A percentile compares a stretch with the other conserved stretches of the same genome.
Conservation (phyloP, 2,329 filamentous ascomycete genomes). For the Aspergillus proliferans region DNA sequence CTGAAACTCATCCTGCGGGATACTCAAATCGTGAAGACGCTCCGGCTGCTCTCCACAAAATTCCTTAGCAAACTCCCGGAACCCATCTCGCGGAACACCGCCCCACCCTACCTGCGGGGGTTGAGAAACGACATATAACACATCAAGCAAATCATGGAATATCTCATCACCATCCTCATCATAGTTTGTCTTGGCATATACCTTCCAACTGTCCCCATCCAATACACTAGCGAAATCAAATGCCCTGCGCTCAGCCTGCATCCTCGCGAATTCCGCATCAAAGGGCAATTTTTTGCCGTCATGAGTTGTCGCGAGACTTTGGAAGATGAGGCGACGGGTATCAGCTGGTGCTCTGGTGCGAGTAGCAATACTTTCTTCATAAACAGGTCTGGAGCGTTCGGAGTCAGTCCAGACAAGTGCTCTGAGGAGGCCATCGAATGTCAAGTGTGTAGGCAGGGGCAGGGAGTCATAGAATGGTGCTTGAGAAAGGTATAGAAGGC, state of each 20-base stretch:
- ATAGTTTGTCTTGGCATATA: neutral
- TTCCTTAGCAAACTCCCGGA: neutral
- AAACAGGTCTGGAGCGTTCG: neutral
- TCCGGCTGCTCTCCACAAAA: neutral
- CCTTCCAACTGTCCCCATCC: neutral
- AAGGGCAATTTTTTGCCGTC: neutral
- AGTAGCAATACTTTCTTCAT: neutral
- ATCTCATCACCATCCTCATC: neutral
- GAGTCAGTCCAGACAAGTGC: neutral
- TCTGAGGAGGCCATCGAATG: neutral
- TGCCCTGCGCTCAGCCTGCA: neutral
- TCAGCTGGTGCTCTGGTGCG: neutral
- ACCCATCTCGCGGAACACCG: neutral
- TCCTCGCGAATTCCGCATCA: neutral
- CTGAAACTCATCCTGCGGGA: neutral
- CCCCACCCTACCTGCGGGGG: neutral
- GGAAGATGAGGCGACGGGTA: neutral
- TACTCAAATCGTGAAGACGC: neutral
- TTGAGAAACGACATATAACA: neutral
- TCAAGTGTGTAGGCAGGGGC: neutral
- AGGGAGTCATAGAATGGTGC: neutral
- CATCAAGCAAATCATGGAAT: neutral
- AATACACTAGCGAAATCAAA: neutral
- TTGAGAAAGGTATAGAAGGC: neutral
- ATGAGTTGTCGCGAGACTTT: neutral